Conservation (phyloP, 495 filamentous ascomycete species). For the Neurospora sp. region DNA sequence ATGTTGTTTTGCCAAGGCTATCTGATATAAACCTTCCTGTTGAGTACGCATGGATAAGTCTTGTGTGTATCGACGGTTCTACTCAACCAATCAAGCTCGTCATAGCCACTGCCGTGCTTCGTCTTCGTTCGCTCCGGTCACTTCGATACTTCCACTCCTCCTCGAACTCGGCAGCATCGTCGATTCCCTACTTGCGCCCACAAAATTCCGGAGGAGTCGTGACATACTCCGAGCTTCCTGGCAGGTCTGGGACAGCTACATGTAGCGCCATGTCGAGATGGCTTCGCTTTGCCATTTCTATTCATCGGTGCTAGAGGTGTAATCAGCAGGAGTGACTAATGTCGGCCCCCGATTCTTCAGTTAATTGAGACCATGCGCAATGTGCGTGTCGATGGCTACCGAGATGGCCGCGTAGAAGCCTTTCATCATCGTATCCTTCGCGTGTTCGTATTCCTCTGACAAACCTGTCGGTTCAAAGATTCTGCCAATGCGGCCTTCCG, state of each 20-base stretch:
- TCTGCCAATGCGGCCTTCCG: not conserved
- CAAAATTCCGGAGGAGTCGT: not conserved
- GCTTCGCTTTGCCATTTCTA: not conserved
- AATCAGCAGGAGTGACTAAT: not conserved
- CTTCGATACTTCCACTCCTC: too few species aligned
- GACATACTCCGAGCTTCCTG: not conserved
- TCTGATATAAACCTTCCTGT: too few species aligned
- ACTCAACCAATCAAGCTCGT: too few species aligned
- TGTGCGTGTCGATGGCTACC: not conserved
- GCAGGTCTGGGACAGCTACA: not conserved
- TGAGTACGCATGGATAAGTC: too few species aligned
- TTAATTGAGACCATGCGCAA: not conserved
- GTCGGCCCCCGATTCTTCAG: not conserved
- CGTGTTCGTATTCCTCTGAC: not conserved
- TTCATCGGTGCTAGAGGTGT: not conserved
- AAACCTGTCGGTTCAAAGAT: not conserved
- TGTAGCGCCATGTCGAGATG: not conserved
- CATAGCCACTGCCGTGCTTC: too few species aligned
- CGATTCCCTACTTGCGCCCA: not conserved
- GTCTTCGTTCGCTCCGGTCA: too few species aligned
- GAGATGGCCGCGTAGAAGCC: not conserved
- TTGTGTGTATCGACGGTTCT: too few species aligned
- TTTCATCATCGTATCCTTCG: not conserved
- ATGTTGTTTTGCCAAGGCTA: too few species aligned
- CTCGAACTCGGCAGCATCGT: not conserved